A percentile compares a stretch with the other conserved stretches of the same genome.
phyloP scores from a whole-genome alignment of 768 basidiomycete genomes.

The Russula virescens region DNA sequence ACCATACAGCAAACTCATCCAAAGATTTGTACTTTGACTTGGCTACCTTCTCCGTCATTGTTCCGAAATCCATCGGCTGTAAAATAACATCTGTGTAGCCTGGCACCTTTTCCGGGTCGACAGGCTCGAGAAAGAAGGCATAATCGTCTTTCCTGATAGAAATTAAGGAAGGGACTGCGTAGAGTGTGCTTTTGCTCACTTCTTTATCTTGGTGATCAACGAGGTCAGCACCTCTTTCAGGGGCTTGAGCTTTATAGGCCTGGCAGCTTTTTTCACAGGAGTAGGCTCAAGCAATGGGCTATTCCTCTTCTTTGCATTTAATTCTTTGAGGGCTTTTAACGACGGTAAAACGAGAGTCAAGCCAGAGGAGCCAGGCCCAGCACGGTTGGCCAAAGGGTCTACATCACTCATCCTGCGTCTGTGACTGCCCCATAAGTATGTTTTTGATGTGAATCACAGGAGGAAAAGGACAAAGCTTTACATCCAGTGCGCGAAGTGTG shows the following conservation, averaged over 20 bases:
- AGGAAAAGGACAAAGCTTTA: not conserved
- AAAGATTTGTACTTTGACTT: conserved; percentile 71
- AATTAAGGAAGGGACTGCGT: not conserved
- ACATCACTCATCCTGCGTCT: conserved; percentile 11
- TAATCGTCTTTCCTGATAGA: conserved; percentile 72
- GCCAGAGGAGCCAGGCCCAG: conserved; percentile 35
- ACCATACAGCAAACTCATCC: conserved; percentile 69
- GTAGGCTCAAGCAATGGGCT: conserved; percentile 24
- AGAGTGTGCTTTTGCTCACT: conserved; percentile 35
- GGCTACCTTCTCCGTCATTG: conserved; percentile 73
- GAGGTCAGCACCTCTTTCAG: conserved; percentile 67
- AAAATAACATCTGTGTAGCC: conserved; percentile 67
- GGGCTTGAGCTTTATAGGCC: conserved; percentile 71
- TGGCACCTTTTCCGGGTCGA: conserved; percentile 53
- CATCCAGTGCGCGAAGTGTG: not conserved
- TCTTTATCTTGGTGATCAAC: conserved; percentile 68
- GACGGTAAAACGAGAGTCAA: conserved; percentile 64
- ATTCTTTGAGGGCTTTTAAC: conserved; percentile 54
- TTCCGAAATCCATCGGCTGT: conserved; percentile 89
- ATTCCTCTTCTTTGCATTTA: conserved; percentile 47
- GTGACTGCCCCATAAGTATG: not conserved
- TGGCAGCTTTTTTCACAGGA: conserved; percentile 35
- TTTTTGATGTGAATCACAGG: not conserved
- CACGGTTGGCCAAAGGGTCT: conserved; percentile 2
- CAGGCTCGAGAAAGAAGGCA: conserved; percentile 72